Evolutionary conservation across 306 rosid genomes (phyloP).

Genomic region (Trifolium dubium): DNA sequence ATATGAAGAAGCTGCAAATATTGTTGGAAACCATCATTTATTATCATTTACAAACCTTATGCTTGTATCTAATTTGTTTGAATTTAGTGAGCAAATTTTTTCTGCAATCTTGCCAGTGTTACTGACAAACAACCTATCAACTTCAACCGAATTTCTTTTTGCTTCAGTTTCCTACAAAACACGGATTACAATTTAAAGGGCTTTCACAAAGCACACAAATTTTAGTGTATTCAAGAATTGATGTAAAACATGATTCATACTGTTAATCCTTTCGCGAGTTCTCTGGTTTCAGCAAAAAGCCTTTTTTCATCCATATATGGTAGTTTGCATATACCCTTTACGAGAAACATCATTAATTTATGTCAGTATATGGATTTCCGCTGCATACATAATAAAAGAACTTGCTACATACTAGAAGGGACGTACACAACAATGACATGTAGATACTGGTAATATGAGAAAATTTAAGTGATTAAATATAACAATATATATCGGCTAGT

Average conservation of each 20-base stretch:
- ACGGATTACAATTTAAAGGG: background rate
- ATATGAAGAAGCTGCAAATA: background rate
- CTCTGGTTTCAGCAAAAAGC: constrained; percentile 54
- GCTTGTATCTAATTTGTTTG: constrained; percentile 27
- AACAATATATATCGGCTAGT: no score
- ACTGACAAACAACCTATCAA: constrained; percentile 46
- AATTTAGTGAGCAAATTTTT: constrained; percentile 15
- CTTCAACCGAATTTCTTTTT: constrained; percentile 39
- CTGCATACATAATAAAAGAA: background rate
- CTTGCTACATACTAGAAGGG: no score
- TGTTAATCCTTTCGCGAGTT: constrained; percentile 37
- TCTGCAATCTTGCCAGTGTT: constrained; percentile 33
- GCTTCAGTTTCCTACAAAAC: constrained; percentile 46
- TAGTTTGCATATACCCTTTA: constrained; percentile 57
- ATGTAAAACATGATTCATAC: constrained; percentile 36
- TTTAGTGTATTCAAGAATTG: background rate
- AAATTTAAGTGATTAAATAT: background rate
- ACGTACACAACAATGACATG: no score
- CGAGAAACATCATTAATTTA: background rate
- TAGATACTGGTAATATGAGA: background rate
- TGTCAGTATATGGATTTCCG: background rate
- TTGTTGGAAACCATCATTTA: background rate
- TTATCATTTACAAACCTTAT: constrained; percentile 40
- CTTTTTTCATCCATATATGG: constrained; percentile 57
- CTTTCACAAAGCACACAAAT: background rate